A percentile compares a stretch with the other conserved stretches of the same genome.
Conservation (phyloP, 805 yeast species). For the Kockiozyma suomiensis region DNA sequence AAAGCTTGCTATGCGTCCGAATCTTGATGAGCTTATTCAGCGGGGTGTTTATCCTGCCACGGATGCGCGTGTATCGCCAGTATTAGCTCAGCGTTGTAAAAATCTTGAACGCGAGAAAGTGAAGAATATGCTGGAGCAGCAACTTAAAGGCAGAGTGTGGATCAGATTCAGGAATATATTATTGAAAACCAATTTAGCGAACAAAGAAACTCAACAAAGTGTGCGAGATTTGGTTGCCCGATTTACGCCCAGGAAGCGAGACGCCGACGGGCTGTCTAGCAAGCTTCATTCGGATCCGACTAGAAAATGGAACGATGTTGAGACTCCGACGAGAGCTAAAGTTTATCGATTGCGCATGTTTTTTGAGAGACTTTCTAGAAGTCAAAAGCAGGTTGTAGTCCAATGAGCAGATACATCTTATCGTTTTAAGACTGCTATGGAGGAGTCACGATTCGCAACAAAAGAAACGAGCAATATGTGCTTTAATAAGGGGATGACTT, state of each 20-base stretch:
- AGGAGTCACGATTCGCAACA: no score
- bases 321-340: conserved; percentile 30
- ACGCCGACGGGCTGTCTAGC: neutral
- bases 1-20: conserved; percentile 36
- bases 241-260: conserved; percentile 6
- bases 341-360: conserved; percentile 31
- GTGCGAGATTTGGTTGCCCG: conserved; percentile 17
- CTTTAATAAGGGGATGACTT: no score
- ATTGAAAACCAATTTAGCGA: neutral
- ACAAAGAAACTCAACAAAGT: conserved; percentile 10
- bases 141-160: conserved; percentile 12
- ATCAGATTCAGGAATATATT: neutral
- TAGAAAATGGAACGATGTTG: conserved; percentile 2
- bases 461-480: no score
- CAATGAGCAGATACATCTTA: no score
- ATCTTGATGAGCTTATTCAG: conserved; percentile 35
- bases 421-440: no score
- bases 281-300: neutral
- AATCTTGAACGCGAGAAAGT: conserved; percentile 37
- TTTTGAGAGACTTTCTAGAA: conserved; percentile 25
- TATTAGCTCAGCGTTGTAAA: conserved; percentile 29
- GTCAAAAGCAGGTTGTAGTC: neutral
- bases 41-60: conserved; percentile 36
- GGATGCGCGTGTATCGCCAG: conserved; percentile 32
- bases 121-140: conserved; percentile 32